Evolutionary conservation across 1,139 yeast species (phyloP), one percentile per base, ranked within the genome.

Genomic region (Kazachstania sp.): DNA sequence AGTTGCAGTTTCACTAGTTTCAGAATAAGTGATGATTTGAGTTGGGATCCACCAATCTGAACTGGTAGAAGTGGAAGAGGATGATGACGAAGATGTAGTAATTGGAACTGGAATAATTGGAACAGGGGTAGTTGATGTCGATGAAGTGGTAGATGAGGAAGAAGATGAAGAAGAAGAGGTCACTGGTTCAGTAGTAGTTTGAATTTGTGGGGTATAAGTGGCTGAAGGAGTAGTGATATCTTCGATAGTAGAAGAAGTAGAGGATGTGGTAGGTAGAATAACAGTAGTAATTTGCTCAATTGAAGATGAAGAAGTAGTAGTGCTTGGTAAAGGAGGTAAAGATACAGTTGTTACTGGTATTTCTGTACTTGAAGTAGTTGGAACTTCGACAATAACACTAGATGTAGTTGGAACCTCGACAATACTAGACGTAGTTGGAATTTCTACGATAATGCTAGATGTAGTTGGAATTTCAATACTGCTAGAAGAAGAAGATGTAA

Each of bases 21-120:
- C 45, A 4, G 65, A 51, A 18, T 60, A 58, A 30, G 58, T 56
- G 16, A 65, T 47, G 46, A 64, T 51, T 13, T 59, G 52, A 7
- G 67, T 64, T 50, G 68, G 66, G 36, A 64, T 49, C 54, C 54
- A 51, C 66, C 70, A 64, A 47, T 59, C 55, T 19, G 49, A 18
- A 11, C 34, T 26, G 1, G 36, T 23, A 8, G 42, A 16, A 8
- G 16, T 16, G 15, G 34, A 19, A 8, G 32, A 19, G 5, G 34
- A 3, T 4, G 41, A 38, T 15, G 37, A 40, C 7, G 37, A 41
- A 18, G 30, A 20, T 9, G 42, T 39, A 8, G 34, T 30, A 15
- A 39, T 13, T 23, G 42, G 42, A 11, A 36, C 16, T 12, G 19
- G 23, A 1, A 38, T 26, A 26, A 29, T 15, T 9, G 30, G 18